Evolutionary conservation across 2,329 filamentous ascomycete species (phyloP).

Genomic region (Diplodia scrobiculata): DNA sequence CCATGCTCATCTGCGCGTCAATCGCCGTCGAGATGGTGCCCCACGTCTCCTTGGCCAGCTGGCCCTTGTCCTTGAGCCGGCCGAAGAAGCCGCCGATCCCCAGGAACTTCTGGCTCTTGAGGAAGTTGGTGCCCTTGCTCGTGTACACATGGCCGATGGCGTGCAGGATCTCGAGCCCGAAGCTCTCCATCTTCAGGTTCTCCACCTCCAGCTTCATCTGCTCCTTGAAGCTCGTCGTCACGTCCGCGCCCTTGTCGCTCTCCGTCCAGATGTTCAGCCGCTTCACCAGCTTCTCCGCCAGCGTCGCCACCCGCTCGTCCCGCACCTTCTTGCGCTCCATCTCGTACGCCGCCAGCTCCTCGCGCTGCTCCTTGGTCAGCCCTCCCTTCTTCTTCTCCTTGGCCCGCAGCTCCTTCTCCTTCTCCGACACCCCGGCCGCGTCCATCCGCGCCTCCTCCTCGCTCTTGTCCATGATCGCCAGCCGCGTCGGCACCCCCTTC

Average conservation of each 20-base stretch:
- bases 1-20: constrained; percentile 96
- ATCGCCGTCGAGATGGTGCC: constrained; percentile 95
- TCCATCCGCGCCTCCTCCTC: constrained; percentile 72
- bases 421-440: constrained; percentile 66
- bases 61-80: constrained; percentile 93
- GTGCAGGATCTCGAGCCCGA: constrained; percentile 93
- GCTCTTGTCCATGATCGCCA: constrained; percentile 84
- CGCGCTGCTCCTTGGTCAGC: constrained; percentile 86
- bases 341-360: constrained; percentile 87
- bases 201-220: constrained; percentile 95
- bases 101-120: constrained; percentile 96
- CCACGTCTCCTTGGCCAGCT: constrained; percentile 97
- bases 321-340: constrained; percentile 79
- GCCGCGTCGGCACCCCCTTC: constrained; percentile 70
- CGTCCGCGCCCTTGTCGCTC: constrained; percentile 83
- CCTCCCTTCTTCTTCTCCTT: constrained; percentile 89
- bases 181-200: constrained; percentile 99
- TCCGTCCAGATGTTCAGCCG: constrained; percentile 95
- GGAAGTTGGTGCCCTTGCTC: constrained; percentile 79
- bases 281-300: constrained; percentile 82
- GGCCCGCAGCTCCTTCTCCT: constrained; percentile 73
- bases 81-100: constrained; percentile 95
- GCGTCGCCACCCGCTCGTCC: constrained; percentile 83
- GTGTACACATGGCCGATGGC: constrained; percentile 91
- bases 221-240: constrained; percentile 86